phyloP scores from a whole-genome alignment of 2,329 filamentous ascomycete genomes.

The Neofusicoccum cordaticola region DNA sequence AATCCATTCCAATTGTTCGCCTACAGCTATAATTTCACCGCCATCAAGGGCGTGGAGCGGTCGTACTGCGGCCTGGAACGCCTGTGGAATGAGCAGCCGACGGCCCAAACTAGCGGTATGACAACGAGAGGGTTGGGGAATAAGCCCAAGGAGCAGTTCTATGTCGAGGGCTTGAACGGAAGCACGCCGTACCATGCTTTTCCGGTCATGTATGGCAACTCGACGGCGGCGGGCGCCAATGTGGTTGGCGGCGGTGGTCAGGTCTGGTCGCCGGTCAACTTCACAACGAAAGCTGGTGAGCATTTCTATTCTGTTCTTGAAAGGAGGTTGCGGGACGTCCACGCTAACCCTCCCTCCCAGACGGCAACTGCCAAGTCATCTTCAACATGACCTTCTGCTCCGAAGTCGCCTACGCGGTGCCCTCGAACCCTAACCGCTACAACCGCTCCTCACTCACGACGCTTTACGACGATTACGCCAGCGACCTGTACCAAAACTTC shows the following conservation, averaged over 20 bases:
- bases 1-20: slow-evolving; percentile 75
- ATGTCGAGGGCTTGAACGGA: slow-evolving; percentile 70
- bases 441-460: slow-evolving; percentile 60
- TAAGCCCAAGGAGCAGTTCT: slow-evolving; percentile 83
- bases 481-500: slow-evolving; percentile 71
- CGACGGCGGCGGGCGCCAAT: slow-evolving; percentile 53
- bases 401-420: slow-evolving; percentile 86
- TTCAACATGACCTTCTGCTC: slow-evolving; percentile 87
- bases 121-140: slow-evolving; percentile 64
- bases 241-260: slow-evolving; percentile 68
- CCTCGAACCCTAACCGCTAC: slow-evolving; percentile 67
- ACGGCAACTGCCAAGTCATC: slow-evolving; percentile 79
- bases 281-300: slow-evolving; percentile 74
- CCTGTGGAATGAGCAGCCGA: slow-evolving; percentile 55
- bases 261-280: slow-evolving; percentile 70
- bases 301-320: slow-evolving; percentile 2
- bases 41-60: slow-evolving; percentile 66
- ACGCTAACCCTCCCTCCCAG: slow-evolving; percentile 37
- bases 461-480: slow-evolving; percentile 77
- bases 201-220: slow-evolving; percentile 60
- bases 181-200: slow-evolving; percentile 72
- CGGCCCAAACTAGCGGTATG: slow-evolving; percentile 56
- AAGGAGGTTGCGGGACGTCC: not conserved
- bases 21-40: slow-evolving; percentile 57
- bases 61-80: slow-evolving; percentile 83